Evolutionary conservation across 1,139 yeast genomes (phyloP), one percentile per base, ranked within the genome.

Genomic region (Oligophagozyma castellii): DNA sequence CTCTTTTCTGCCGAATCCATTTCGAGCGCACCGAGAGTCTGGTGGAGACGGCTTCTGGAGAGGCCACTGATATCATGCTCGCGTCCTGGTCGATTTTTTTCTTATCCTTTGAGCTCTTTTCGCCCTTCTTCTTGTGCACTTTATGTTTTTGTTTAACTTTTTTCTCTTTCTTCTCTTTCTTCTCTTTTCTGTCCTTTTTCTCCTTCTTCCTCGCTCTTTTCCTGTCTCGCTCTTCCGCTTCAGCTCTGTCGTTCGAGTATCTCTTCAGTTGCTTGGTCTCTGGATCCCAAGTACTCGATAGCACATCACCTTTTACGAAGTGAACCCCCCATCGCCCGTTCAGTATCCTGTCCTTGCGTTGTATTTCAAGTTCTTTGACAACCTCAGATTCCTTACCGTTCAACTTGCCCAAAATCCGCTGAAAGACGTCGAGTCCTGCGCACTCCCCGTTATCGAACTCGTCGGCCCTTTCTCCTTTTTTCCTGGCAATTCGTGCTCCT

Each of bases 401-500:
- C 36, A 89, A 64, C 46, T 89, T 67, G 5, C 95, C 95, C 39
- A 89, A 62, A 29, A 89, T 70, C 46, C 93, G 66, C 57, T 92
- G 98, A 51, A 89, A 89, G 11, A 77, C 93, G 53, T 89, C 96
- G 29, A 92, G 61, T 2, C 96, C 96, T 12, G 89, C 79, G 37
- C 89, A 73, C 46, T 79, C 93, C 29, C 86, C 94, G 35, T 72
- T 69, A 42, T 76, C 84, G 43, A 72, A 63, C 34, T 70, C 79
- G 35, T 67, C 77, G 29, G 63, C 70, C 40, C 65, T 65, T 30
- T 59, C 61, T 12, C 23, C 23, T 20, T 26, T 26, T 41, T 67
- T 68, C 46, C 65, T 67, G 14, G 73, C 70, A 31, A 73, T 58
- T 40, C 70, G 75, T n/a, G 92, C 80, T 10, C 96, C 98, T 15